phyloP scores from a whole-genome alignment of 345 rosid species.

The Excoecaria agallocha region DNA sequence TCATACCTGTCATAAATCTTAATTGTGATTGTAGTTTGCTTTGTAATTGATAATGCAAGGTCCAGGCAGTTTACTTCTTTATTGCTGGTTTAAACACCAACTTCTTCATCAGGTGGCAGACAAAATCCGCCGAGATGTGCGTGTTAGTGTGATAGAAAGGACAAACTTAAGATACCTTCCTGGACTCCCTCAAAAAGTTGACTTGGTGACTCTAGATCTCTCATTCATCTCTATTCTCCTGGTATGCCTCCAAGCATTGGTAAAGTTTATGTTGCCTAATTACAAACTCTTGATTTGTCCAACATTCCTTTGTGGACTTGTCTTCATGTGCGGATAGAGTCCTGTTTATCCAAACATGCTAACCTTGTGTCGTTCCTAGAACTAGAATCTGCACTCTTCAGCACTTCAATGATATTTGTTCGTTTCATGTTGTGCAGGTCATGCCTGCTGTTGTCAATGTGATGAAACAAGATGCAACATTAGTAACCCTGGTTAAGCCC shows the following conservation, averaged over 20 bases:
- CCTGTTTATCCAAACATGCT: background rate
- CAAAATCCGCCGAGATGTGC: constrained; percentile 71
- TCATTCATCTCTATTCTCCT: constrained; percentile 87
- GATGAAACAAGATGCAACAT: constrained; percentile 73
- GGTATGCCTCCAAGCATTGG: constrained; percentile 40
- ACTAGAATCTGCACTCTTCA: background rate
- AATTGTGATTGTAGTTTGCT: background rate
- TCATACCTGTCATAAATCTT: background rate
- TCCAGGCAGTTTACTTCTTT: constrained; percentile 9
- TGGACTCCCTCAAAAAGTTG: constrained; percentile 77
- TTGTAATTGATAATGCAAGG: background rate
- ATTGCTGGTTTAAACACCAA: background rate
- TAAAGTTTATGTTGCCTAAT: background rate
- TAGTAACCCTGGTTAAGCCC: constrained; percentile 84
- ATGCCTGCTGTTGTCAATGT: constrained; percentile 85
- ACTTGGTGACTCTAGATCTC: constrained; percentile 91
- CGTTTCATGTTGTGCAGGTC: constrained; percentile 44
- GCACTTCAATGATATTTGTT: background rate
- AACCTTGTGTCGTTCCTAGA: background rate
- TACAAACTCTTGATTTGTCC: background rate
- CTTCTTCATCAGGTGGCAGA: constrained; percentile 69
- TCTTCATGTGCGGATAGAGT: constrained; percentile 3
- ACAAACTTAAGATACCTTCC: constrained; percentile 87
- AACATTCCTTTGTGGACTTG: background rate
- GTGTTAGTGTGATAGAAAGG: constrained; percentile 73